A percentile compares a stretch with the other conserved stretches of the same genome.
Evolutionary conservation across 1,284 basidiomycete genomes (phyloP).

Genomic region (Ustilago curta): DNA sequence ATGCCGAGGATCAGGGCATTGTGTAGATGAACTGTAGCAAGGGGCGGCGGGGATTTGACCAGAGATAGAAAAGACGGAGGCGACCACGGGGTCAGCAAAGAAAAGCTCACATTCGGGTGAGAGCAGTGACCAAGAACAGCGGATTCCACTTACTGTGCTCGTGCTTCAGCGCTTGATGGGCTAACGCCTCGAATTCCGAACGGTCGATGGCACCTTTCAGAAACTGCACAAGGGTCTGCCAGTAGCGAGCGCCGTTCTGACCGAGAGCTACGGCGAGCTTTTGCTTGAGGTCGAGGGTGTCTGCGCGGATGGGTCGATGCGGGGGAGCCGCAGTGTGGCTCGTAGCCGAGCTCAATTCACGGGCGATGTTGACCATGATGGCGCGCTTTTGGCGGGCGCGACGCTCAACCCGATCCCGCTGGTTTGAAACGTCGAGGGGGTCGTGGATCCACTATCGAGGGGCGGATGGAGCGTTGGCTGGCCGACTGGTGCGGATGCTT

Average conservation of each 20-base stretch:
- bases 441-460: not conserved
- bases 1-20: slow-evolving; percentile 71
- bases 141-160: slow-evolving; percentile 56
- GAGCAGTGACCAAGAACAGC: not conserved
- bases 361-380: slow-evolving; percentile 33
- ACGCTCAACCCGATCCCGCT: slow-evolving; percentile 15
- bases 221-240: slow-evolving; percentile 69
- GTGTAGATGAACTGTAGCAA: slow-evolving; percentile 69
- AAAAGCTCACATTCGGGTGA: too few relatives aligned
- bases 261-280: slow-evolving; percentile 65
- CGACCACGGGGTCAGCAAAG: slow-evolving; percentile 1
- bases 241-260: slow-evolving; percentile 67
- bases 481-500: slow-evolving; percentile 3
- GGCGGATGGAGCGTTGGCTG: not conserved
- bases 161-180: slow-evolving; percentile 52
- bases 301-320: slow-evolving; percentile 55
- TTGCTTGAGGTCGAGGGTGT: slow-evolving; percentile 63
- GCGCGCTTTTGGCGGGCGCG: slow-evolving; percentile 33
- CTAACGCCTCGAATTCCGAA: slow-evolving; percentile 68
- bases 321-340: slow-evolving; percentile 32
- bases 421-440: slow-evolving; percentile 6
- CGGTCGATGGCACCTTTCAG: slow-evolving; percentile 69
- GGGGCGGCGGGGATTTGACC: not conserved
- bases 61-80: not conserved
- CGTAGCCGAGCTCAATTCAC: slow-evolving; percentile 41